These are phyloP conservation scores for Magnolia sinica DNA, from an alignment of 164 flowering plant genomes.

Conservation along the genomic window DNA sequence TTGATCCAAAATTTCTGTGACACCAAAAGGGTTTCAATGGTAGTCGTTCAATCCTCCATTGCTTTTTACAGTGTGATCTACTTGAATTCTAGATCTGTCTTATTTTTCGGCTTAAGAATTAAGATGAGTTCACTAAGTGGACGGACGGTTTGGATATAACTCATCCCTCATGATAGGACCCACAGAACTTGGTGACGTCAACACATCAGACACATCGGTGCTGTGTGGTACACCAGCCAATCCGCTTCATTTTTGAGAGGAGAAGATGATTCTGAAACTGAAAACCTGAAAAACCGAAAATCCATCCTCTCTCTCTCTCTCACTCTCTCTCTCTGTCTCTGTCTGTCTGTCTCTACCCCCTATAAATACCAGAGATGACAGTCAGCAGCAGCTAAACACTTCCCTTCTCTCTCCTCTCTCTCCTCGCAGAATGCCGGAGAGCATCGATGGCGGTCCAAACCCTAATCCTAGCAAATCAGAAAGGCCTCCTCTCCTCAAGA, in stretches of 20 bases:
- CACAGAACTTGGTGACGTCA: no score
- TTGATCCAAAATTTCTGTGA: no score
- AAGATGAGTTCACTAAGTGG: no score
- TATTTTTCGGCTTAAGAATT: no score
- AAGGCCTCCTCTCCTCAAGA: conserved; percentile 46
- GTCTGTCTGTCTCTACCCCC: neutral
- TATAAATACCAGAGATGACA: neutral
- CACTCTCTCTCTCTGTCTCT: neutral
- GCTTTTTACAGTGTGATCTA: no score
- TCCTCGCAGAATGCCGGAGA: conserved; percentile 8
- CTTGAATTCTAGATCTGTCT: no score
- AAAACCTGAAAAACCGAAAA: neutral
- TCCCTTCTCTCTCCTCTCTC: neutral
- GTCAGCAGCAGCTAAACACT: neutral
- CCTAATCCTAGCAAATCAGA: conserved; percentile 16
- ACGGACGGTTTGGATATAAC: no score
- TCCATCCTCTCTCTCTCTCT: neutral
- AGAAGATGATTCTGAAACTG: neutral
- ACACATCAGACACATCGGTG: no score
- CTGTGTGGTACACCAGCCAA: no score
- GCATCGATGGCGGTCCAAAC: conserved; percentile 10
- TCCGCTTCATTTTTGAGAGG: neutral
- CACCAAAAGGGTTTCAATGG: no score
- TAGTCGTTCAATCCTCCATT: no score
- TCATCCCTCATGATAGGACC: no score